A percentile compares a stretch with the other conserved stretches of the same genome.
Evolutionary conservation across 208 protist genomes (phyloP).

Genomic region (Phytomonas serpens): DNA sequence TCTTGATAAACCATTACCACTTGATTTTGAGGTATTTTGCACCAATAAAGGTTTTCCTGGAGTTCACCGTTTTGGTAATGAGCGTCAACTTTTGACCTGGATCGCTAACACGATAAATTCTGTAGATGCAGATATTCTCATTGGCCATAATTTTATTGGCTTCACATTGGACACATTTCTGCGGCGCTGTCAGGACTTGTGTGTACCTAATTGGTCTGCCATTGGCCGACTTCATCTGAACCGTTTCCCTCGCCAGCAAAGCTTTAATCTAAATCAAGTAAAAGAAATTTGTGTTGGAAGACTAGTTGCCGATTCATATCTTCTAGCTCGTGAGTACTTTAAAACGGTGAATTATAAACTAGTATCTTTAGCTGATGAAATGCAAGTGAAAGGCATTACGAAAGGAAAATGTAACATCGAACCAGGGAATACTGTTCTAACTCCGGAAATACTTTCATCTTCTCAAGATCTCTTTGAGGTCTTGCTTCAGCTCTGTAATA

Average conservation of each 20-base stretch:
- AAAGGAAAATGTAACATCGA: conserved; percentile 51
- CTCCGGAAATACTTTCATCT: conserved; percentile 30
- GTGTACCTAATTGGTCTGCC: conserved; percentile 88
- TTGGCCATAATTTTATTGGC: conserved; percentile 97
- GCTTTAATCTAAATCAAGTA: conserved; percentile 36
- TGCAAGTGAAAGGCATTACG: conserved; percentile 63
- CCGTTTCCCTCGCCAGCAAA: conserved; percentile 53
- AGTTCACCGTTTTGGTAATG: conserved; percentile 54
- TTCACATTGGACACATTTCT: conserved; percentile 96
- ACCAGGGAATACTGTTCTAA: conserved; percentile 45
- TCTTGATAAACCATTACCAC: conserved; percentile 32
- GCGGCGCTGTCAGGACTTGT: conserved; percentile 88
- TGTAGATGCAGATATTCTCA: conserved; percentile 93
- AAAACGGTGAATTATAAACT: conserved; percentile 91
- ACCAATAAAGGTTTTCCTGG: conserved; percentile 45
- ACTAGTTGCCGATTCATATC: conserved; percentile 93
- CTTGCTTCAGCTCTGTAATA: conserved; percentile 64
- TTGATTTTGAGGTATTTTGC: conserved; percentile 80
- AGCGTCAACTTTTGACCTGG: conserved; percentile 73
- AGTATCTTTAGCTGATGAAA: conserved; percentile 51
- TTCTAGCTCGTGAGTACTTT: conserved; percentile 89
- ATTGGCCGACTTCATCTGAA: conserved; percentile 84
- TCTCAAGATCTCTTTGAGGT: conserved; percentile 47
- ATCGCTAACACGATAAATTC: conserved; percentile 58
- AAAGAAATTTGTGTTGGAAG: conserved; percentile 88